Percentiles rank a stretch among this genome's conserved stretches.
Conservation (phyloP, 176 grass and related monocot genomes). For the Otatea glauca region DNA sequence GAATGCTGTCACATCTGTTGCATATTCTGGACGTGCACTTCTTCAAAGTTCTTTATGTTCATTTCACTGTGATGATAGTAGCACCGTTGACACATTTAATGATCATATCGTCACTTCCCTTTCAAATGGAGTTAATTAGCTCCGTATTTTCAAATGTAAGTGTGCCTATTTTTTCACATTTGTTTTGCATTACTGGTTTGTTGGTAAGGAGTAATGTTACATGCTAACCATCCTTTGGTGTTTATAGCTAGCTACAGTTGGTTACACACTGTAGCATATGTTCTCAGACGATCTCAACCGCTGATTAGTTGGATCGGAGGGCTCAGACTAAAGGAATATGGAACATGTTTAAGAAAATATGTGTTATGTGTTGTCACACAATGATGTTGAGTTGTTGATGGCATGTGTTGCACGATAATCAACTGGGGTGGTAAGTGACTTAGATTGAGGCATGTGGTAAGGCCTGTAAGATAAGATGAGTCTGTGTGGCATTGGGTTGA, state of each 20-base stretch:
- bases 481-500: too few relatives aligned
- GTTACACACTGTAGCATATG: too few relatives aligned
- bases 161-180: constrained; percentile 38
- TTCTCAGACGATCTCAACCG: too few relatives aligned
- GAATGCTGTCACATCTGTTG: constrained; percentile 89
- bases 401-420: too few relatives aligned
- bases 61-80: constrained; percentile 56
- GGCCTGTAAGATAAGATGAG: too few relatives aligned
- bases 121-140: constrained; percentile 94
- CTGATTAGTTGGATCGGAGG: too few relatives aligned
- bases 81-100: constrained; percentile 47
- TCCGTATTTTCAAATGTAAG: constrained; percentile 97
- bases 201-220: constrained; percentile 17
- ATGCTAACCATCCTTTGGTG: constrained; percentile 46
- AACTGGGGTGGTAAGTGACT: too few relatives aligned
- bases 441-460: too few relatives aligned
- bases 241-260: constrained; percentile 78
- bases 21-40: constrained; percentile 82
- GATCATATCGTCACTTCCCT: constrained; percentile 77
- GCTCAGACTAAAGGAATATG: too few relatives aligned
- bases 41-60: constrained; percentile 64
- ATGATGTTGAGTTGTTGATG: too few relatives aligned
- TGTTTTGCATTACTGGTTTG: constrained; percentile 38
- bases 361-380: too few relatives aligned
- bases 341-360: too few relatives aligned